Conservation (phyloP, 2,329 filamentous ascomycete species). For the Helotiales sp. region DNA sequence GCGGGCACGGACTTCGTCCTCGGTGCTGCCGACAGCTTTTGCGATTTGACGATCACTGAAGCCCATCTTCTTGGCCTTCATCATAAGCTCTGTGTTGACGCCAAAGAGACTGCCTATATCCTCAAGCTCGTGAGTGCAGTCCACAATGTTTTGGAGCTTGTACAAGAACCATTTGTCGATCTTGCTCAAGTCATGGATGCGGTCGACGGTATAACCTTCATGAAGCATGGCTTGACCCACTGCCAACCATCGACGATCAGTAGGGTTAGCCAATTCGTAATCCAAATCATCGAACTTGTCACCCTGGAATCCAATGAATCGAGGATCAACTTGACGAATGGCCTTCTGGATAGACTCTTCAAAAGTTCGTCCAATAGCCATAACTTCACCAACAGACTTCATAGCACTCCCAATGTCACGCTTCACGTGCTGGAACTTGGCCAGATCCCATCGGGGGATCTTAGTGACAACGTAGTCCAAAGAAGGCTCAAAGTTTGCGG, state of each 20-base stretch:
- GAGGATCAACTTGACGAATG: conserved; percentile 93
- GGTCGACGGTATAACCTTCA: conserved; percentile 92
- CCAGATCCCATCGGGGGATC: conserved; percentile 96
- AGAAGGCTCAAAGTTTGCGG: conserved; percentile 97
- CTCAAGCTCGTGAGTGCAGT: conserved; percentile 86
- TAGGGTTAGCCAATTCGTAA: conserved; percentile 87
- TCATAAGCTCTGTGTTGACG: conserved; percentile 84
- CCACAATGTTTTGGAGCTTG: conserved; percentile 97
- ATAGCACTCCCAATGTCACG: conserved; percentile 96
- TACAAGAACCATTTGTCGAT: conserved; percentile 99
- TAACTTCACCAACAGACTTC: conserved; percentile 99
- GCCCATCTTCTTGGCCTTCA: conserved; percentile 95
- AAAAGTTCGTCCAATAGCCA: conserved; percentile 98
- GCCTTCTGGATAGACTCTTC: conserved; percentile 99
- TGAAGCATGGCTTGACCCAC: conserved; percentile 98
- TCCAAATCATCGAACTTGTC: conserved; percentile 94
- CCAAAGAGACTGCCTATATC: conserved; percentile 80
- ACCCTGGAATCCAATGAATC: conserved; percentile 90
- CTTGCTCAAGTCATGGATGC: conserved; percentile 91
- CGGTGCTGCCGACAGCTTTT: conserved; percentile 79
- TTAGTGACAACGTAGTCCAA: conserved; percentile 98
- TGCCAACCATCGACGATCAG: conserved; percentile 94
- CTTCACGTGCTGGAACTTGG: conserved; percentile 99
- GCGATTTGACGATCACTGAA: conserved; percentile 98
- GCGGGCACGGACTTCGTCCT: conserved; percentile 86